Evolutionary conservation across 83 land plant species (phyloP).

Genomic region (Picea mariana): DNA sequence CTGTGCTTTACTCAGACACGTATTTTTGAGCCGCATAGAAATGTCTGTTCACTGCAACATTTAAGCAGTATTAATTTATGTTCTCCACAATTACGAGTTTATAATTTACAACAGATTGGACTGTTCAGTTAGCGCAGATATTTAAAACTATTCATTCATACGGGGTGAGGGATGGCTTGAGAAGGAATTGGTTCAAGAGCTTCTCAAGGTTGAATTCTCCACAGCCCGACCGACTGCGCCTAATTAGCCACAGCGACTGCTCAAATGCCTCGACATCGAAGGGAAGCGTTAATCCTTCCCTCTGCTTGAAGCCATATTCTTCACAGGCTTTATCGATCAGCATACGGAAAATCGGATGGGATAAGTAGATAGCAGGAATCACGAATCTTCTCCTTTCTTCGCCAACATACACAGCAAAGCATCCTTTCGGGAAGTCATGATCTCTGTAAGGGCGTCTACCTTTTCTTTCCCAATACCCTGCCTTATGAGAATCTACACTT

Average conservation of each 20-base stretch:
- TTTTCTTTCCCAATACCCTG: background rate
- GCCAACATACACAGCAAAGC: slow-evolving; percentile 14
- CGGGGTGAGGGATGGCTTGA: background rate
- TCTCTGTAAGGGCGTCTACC: background rate
- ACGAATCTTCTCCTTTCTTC: slow-evolving; percentile 9
- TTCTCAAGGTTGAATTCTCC: background rate
- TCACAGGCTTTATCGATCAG: slow-evolving; percentile 12
- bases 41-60: too few species aligned
- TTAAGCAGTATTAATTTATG: too few species aligned
- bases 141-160: background rate
- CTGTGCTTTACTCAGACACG: too few species aligned
- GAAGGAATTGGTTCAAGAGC: background rate
- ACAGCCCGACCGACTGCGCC: background rate
- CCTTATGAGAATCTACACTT: background rate
- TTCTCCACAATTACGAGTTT: too few species aligned
- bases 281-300: background rate
- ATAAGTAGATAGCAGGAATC: slow-evolving; percentile 4
- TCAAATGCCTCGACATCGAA: slow-evolving; percentile 12
- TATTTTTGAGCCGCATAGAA: too few species aligned
- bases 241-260: background rate
- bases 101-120: too few species aligned
- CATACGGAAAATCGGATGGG: slow-evolving; percentile 4
- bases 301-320: slow-evolving; percentile 16
- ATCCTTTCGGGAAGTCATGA: background rate
- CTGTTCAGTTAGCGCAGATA: too few species aligned